phyloP scores from a whole-genome alignment of 345 rosid species.

The Salix brachista region DNA sequence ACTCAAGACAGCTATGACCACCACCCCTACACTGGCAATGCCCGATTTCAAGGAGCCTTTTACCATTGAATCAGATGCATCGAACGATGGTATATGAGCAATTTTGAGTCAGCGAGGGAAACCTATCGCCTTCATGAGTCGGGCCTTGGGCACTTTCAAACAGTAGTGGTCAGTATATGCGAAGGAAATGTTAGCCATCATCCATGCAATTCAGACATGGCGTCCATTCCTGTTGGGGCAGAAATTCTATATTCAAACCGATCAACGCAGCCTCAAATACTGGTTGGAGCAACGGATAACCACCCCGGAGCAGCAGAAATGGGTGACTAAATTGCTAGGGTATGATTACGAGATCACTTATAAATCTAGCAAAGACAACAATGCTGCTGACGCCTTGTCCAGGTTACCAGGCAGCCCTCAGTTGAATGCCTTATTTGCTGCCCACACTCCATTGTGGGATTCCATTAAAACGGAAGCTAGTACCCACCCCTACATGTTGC shows the following conservation, averaged over 20 bases:
- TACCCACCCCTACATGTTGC: not conserved
- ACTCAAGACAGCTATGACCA: not conserved
- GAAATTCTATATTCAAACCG: not conserved
- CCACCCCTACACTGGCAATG: not conserved
- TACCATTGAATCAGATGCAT: not conserved
- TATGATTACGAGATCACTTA: no score
- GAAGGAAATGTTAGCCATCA: not conserved
- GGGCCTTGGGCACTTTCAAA: no score
- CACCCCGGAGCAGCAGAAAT: not conserved
- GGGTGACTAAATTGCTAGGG: not conserved
- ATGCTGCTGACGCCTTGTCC: no score
- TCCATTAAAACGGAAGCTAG: rapidly evolving
- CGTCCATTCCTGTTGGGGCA: not conserved
- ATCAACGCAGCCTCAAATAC: not conserved
- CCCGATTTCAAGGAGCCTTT: not conserved
- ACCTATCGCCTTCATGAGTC: no score
- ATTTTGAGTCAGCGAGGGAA: not conserved
- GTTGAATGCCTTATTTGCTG: no score
- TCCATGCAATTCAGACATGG: not conserved
- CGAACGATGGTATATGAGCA: not conserved
- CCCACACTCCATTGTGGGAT: not conserved
- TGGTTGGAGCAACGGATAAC: not conserved
- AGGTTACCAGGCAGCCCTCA: no score
- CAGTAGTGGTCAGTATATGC: not conserved
- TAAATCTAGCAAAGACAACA: no score